Percentiles rank a stretch among this genome's conserved stretches.
Evolutionary conservation across 2,329 filamentous ascomycete genomes (phyloP).

Genomic region (Dendrostoma leiphaemia): DNA sequence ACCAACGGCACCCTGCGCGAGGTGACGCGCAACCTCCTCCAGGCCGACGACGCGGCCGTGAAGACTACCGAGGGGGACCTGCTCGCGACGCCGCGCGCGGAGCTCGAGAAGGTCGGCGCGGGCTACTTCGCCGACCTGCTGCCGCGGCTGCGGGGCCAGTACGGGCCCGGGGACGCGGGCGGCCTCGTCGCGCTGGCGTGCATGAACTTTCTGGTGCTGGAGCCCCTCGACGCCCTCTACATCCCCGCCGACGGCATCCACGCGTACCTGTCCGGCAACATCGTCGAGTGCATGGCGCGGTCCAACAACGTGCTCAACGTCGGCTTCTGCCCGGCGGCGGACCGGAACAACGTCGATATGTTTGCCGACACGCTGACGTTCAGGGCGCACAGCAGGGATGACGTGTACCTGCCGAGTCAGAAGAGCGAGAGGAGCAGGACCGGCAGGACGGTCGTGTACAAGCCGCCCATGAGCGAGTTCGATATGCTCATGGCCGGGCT

Average conservation of each 20-base stretch:
- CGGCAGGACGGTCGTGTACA: conserved; percentile 62
- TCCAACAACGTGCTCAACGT: conserved; percentile 73
- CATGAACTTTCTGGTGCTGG: conserved; percentile 71
- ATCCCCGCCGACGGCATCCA: conserved; percentile 74
- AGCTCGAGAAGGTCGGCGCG: conserved; percentile 45
- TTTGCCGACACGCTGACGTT: conserved; percentile 66
- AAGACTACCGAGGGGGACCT: conserved; percentile 52
- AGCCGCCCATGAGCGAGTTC: conserved; percentile 70
- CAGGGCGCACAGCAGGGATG: conserved; percentile 54
- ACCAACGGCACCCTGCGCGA: conserved; percentile 56
- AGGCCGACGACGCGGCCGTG: conserved; percentile 50
- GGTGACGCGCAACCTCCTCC: conserved; percentile 54
- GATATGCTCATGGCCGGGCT: conserved; percentile 62
- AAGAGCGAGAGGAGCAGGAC: conserved; percentile 49
- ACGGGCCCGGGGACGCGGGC: conserved; percentile 62
- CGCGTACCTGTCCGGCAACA: conserved; percentile 70
- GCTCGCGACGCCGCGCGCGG: conserved; percentile 41
- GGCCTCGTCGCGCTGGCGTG: conserved; percentile 66
- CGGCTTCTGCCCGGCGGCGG: conserved; percentile 68
- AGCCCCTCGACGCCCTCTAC: conserved; percentile 65
- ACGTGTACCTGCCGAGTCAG: conserved; percentile 52
- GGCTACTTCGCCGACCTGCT: conserved; percentile 63
- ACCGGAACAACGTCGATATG: conserved; percentile 61
- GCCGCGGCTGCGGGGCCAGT: conserved; percentile 63
- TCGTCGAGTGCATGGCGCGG: conserved; percentile 77